Percentiles rank a stretch among this genome's conserved stretches.
phyloP scores from a whole-genome alignment of 208 protist species.

The Angomonas deanei region DNA sequence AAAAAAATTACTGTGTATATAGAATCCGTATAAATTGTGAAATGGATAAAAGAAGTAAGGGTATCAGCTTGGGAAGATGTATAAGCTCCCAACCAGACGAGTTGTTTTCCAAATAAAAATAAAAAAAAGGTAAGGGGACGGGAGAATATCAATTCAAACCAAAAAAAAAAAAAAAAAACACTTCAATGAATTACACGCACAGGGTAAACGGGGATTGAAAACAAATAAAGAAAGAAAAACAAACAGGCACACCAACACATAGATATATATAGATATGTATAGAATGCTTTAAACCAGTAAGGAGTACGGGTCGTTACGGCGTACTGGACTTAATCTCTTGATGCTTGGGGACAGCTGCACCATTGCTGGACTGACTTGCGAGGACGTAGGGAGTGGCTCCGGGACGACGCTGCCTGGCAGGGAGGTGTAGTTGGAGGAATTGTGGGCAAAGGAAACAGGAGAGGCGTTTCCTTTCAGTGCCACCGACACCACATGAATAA shows the following conservation, averaged over 20 bases:
- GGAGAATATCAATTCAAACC: slow-evolving; percentile 2
- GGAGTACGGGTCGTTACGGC: background rate
- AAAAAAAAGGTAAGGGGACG: slow-evolving; percentile 2
- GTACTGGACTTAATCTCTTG: background rate
- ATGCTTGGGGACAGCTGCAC: background rate
- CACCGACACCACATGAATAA: slow-evolving; percentile 61
- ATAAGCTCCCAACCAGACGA: background rate
- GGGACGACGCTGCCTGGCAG: background rate
- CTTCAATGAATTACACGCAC: background rate
- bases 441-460: too few species aligned
- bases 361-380: background rate
- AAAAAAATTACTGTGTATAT: too few species aligned
- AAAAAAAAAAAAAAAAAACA: slow-evolving; percentile 9
- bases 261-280: too few species aligned
- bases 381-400: background rate
- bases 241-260: too few species aligned
- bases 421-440: too few species aligned
- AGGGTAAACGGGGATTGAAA: background rate
- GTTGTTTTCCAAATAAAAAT: background rate
- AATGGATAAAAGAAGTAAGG: too few species aligned
- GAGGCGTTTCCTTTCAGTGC: too few species aligned
- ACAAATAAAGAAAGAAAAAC: slow-evolving; percentile 16
- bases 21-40: too few species aligned
- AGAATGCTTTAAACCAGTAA: too few species aligned
- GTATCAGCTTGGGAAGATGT: background rate